phyloP scores from a whole-genome alignment of 371 early-diverging fungal species.

The Parasitella parasitica region DNA sequence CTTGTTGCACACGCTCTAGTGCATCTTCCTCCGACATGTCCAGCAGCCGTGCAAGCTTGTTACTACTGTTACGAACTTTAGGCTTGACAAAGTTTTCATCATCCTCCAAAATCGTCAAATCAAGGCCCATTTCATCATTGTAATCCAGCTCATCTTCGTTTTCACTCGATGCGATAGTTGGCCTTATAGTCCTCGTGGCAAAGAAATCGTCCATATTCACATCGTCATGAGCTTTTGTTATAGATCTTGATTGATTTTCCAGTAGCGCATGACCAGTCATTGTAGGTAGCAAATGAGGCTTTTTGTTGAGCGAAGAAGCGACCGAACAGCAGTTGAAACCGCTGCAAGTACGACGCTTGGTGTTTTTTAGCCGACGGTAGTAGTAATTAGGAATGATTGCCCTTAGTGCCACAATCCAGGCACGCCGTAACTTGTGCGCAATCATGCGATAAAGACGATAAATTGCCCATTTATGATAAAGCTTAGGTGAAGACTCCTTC shows the following conservation, averaged over 20 bases:
- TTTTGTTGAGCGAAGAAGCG: constrained; percentile 1
- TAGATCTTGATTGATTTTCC: neutral
- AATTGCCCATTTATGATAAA: neutral
- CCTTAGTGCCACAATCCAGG: constrained; percentile 6
- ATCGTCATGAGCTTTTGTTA: constrained; percentile 3
- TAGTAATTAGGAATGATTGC: constrained; percentile 6
- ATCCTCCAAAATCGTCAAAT: constrained; percentile 31
- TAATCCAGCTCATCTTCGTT: constrained; percentile 17
- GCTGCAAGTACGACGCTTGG: neutral
- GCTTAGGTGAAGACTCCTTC: neutral
- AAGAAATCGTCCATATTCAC: constrained; percentile 37
- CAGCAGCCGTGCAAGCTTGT: constrained; percentile 33
- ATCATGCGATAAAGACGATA: neutral
- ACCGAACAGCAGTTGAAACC: neutral
- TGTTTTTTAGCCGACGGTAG: constrained; percentile 6
- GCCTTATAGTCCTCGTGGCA: constrained; percentile 45
- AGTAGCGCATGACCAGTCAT: neutral
- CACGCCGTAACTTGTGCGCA: constrained; percentile 12
- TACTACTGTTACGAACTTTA: constrained; percentile 3
- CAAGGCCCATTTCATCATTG: constrained; percentile 40
- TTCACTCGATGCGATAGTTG: constrained; percentile 4
- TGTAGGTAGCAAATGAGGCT: neutral
- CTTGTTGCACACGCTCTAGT: neutral
- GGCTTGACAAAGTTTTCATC: neutral
- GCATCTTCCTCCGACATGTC: constrained; percentile 39